Evolutionary conservation across 2,329 filamentous ascomycete genomes (phyloP).

Genomic region (Ophiostoma populinum): DNA sequence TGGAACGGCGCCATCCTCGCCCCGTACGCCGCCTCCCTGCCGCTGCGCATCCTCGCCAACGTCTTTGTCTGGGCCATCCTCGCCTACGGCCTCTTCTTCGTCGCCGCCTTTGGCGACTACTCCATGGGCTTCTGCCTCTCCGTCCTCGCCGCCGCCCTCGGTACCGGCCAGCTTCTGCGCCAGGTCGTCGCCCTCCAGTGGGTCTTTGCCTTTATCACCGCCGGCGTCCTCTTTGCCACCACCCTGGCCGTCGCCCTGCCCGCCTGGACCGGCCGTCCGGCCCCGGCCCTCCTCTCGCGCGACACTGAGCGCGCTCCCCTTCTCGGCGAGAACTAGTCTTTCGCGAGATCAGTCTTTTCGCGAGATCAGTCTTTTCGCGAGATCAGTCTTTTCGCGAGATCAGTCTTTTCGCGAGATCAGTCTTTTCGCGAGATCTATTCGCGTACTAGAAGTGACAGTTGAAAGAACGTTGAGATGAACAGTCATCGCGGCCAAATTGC

Average conservation of each 20-base stretch:
- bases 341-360: too few species aligned
- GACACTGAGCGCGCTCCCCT: slow-evolving; percentile 46
- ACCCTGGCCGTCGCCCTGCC: slow-evolving; percentile 50
- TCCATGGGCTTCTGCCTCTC: slow-evolving; percentile 68
- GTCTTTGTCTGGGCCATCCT: slow-evolving; percentile 76
- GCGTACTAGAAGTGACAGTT: too few species aligned
- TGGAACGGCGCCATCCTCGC: slow-evolving; percentile 79
- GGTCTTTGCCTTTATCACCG: slow-evolving; percentile 82
- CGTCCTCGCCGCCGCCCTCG: slow-evolving; percentile 55
- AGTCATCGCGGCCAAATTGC: too few species aligned
- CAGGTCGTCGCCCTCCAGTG: slow-evolving; percentile 69
- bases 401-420: too few species aligned
- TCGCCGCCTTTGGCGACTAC: slow-evolving; percentile 55
- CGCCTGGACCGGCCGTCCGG: slow-evolving; percentile 40
- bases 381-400: too few species aligned
- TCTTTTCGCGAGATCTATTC: too few species aligned
- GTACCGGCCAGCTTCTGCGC: slow-evolving; percentile 57
- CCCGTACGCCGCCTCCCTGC: slow-evolving; percentile 43
- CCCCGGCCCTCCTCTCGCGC: slow-evolving; percentile 13
- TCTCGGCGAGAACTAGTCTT: slow-evolving; percentile 28
- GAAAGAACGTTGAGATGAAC: too few species aligned
- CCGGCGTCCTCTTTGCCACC: slow-evolving; percentile 53
- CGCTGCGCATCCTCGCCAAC: slow-evolving; percentile 68
- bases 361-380: too few species aligned
- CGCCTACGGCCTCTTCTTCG: slow-evolving; percentile 60